Evolutionary conservation across 2,329 filamentous ascomycete species (phyloP), one percentile per base, ranked within the genome.

Genomic region (Boeremia exigua): DNA sequence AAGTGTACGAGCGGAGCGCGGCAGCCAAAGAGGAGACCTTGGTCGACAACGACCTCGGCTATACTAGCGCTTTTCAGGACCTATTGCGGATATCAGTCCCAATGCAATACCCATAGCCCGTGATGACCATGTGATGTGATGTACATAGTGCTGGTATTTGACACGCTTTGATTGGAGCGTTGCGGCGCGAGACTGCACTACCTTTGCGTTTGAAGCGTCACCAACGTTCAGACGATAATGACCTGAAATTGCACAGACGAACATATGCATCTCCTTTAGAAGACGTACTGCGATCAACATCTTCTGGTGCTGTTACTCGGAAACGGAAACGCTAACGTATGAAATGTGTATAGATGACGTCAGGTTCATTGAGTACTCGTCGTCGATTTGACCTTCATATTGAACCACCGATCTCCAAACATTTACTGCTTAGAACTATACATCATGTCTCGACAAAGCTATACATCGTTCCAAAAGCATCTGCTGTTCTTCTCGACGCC

Each of bases 401-500:
- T 15, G 12, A 12, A 27, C 15, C 25, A 10, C 29, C 3, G 9
- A 23, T 29, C n/a, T 6, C 8, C 32, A 30, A 23, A 25, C n/a
- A 19, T 4, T 27, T 23, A 19, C 6, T 27, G 10, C 10, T 14
- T 27, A 27, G 5, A 29, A 17, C 17, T 15, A 10, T 15, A 34
- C 28, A 28, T 19, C 28, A 62, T 62, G 65, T 61, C 63, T 40
- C 50, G 47, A 48, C 54, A 29, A 33, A 56, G 45, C 7, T 64
- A 63, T 40, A 61, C 63, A 4, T 56, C 65, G 11, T 68, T 68
- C 34, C 64, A 68, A 37, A 47, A 47, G 27, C 65, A 68, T 34
- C 55, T 68, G 9, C 30, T 59, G 17, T 68, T 67, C 58, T 67
- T 68, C 44, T 64, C 63, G 5, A 68, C 62, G 1, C 60, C 61